Evolutionary conservation across 2,329 filamentous ascomycete species (phyloP).

Genomic region (Chaetomium sp.): DNA sequence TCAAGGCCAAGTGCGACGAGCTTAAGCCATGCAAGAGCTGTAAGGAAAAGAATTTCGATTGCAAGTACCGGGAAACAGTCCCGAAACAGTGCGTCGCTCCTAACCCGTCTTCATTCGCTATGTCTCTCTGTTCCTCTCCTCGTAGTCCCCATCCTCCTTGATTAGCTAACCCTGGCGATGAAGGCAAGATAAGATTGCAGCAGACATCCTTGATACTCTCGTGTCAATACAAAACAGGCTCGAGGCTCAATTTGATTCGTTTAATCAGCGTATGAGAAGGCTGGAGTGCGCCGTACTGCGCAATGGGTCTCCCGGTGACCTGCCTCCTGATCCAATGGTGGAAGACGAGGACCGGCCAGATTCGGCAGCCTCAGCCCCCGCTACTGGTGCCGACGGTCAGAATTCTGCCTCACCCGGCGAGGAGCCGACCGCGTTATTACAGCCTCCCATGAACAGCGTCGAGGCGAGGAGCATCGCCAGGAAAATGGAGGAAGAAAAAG

Average conservation of each 20-base stretch:
- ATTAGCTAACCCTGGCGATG: slow-evolving; percentile 32
- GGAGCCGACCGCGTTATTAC: slow-evolving; percentile 5
- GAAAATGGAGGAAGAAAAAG: slow-evolving; percentile 42
- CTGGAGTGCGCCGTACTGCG: slow-evolving; percentile 33
- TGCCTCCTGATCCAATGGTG: slow-evolving; percentile 24
- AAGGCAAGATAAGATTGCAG: slow-evolving; percentile 54
- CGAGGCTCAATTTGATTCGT: slow-evolving; percentile 11
- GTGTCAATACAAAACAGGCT: slow-evolving; percentile 35
- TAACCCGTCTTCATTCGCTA: not conserved
- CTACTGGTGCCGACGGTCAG: slow-evolving; percentile 17
- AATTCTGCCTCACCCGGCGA: slow-evolving; percentile 27
- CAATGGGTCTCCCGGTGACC: slow-evolving; percentile 11
- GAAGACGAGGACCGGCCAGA: slow-evolving; percentile 19
- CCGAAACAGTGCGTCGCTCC: slow-evolving; percentile 69
- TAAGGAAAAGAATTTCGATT: slow-evolving; percentile 75
- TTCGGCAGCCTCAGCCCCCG: slow-evolving; percentile 16
- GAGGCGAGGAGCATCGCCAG: slow-evolving; percentile 31
- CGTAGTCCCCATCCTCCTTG: not conserved
- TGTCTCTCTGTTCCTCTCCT: not conserved
- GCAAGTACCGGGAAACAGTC: slow-evolving; percentile 83
- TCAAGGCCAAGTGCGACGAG: slow-evolving; percentile 91
- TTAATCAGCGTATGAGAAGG: slow-evolving; percentile 33
- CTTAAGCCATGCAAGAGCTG: slow-evolving; percentile 79
- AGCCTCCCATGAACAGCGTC: slow-evolving; percentile 16
- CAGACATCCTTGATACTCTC: slow-evolving; percentile 55